Conservation (phyloP, 2,329 filamentous ascomycete species). For the Hypoxylon rubiginosum region DNA sequence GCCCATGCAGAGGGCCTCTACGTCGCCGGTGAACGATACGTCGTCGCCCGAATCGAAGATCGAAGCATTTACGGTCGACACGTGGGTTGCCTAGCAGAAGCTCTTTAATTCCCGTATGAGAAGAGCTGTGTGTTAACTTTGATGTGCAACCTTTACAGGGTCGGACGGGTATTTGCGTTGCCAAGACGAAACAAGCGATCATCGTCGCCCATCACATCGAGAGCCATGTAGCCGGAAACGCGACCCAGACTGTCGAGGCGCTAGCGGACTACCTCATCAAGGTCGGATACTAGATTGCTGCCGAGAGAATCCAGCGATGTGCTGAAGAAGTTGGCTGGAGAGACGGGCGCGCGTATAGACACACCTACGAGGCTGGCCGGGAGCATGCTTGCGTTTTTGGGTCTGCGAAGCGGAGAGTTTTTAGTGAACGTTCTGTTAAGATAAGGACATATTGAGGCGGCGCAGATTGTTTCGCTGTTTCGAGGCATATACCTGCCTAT, state of each 20-base stretch:
- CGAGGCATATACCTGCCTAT: slow-evolving; percentile 38
- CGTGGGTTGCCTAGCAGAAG: slow-evolving; percentile 64
- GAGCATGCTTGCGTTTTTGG: slow-evolving; percentile 36
- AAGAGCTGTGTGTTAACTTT: slow-evolving; percentile 13
- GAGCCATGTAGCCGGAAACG: slow-evolving; percentile 77
- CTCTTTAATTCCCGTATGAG: neutral
- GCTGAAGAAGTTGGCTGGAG: slow-evolving; percentile 18
- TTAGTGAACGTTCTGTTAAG: slow-evolving; percentile 39
- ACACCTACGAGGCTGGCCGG: slow-evolving; percentile 36
- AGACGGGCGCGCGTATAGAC: slow-evolving; percentile 30
- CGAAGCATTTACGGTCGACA: slow-evolving; percentile 87
- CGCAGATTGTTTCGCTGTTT: slow-evolving; percentile 40
- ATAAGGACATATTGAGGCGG: slow-evolving; percentile 36
- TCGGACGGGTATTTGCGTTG: slow-evolving; percentile 83
- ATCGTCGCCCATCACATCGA: slow-evolving; percentile 90
- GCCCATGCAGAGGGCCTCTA: slow-evolving; percentile 80
- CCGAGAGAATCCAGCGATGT: slow-evolving; percentile 2
- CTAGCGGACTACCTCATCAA: slow-evolving; percentile 89
- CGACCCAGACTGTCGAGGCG: slow-evolving; percentile 82
- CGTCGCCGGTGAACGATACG: slow-evolving; percentile 81
- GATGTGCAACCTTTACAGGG: slow-evolving; percentile 61
- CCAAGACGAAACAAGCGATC: slow-evolving; percentile 90
- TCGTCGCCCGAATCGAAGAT: slow-evolving; percentile 81
- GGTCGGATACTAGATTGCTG: slow-evolving; percentile 75
- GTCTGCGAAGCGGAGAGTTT: slow-evolving; percentile 37